Evolutionary conservation across 768 basidiomycete genomes (phyloP), one percentile per base, ranked within the genome.

Genomic region (Mycena metata): DNA sequence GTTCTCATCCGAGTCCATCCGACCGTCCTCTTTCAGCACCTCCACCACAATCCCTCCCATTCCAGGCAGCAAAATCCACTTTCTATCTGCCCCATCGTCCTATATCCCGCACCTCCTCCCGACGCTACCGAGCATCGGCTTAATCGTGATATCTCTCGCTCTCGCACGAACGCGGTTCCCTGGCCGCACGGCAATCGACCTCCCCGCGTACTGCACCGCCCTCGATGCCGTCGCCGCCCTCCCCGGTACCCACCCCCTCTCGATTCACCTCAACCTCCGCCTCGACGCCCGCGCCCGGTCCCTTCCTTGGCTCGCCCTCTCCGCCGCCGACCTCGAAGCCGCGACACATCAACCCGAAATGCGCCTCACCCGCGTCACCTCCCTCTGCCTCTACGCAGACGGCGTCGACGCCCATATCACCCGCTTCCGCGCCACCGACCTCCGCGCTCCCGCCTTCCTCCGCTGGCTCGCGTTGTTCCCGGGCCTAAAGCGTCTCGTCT

Each of bases 91-190:
- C 11, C 64, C 69, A 9, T 30, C 60, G 1, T 6, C 12, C 6
- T 70, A 70, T 21, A 49, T 70, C n/a, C 69, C 69, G 0, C 36
- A 66, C 54, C 69, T 36, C 36, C 36, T 36, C 36, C 36, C 36
- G 36, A 36, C 12, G 36, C 7, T 12, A 12, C 36, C 36, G 36
- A 36, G 12, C 36, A 12, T 12, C 36, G 12, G 36, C 36, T 7
- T 12, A 12, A 36, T 36, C 6, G 12, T 12, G 12, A 36, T 36
- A 36, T 36, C 7, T 12, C 36, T 12, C 36, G 12, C 7, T 36
- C 36, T 36, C 12, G 12, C 36, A 36, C 36, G 7, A 12, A 36
- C 36, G 12, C 12, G 6, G 36, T 12, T 36, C 36, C 36, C 36
- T 12, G 7, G 12, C 12, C 36, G 6, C 36, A 36, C 36, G 7